Conservation (phyloP, 2,329 filamentous ascomycete species). For the Verticillium nonalfalfae region DNA sequence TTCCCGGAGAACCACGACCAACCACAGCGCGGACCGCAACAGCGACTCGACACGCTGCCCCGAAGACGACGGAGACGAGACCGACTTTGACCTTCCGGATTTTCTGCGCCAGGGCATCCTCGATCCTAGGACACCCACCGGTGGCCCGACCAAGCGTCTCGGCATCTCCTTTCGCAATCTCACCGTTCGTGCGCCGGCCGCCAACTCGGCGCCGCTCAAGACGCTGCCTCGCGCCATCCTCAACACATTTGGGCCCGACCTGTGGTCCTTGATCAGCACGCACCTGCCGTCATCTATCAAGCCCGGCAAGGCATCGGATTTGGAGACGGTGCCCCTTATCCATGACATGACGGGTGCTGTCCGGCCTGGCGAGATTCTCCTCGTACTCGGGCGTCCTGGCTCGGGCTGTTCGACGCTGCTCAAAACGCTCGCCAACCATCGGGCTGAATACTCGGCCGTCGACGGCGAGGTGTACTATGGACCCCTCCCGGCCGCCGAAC, state of each 20-base stretch:
- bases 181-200: slow-evolving; percentile 65
- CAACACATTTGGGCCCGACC: slow-evolving; percentile 74
- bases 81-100: slow-evolving; percentile 56
- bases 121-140: slow-evolving; percentile 60
- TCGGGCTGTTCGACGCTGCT: slow-evolving; percentile 72
- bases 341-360: slow-evolving; percentile 26
- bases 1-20: slow-evolving; percentile 5
- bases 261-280: slow-evolving; percentile 55
- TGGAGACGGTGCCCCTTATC: slow-evolving; percentile 18
- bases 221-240: slow-evolving; percentile 69
- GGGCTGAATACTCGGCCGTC: slow-evolving; percentile 58
- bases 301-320: slow-evolving; percentile 6
- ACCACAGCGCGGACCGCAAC: slow-evolving; percentile 3
- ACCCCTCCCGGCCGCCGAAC: slow-evolving; percentile 61
- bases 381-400: slow-evolving; percentile 61
- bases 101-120: slow-evolving; percentile 72
- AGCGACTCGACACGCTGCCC: slow-evolving; percentile 8
- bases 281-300: slow-evolving; percentile 24
- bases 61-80: slow-evolving; percentile 38
- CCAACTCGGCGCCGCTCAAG: slow-evolving; percentile 60
- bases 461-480: slow-evolving; percentile 67
- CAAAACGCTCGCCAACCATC: slow-evolving; percentile 67
- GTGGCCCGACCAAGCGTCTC: slow-evolving; percentile 66
- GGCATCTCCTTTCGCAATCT: slow-evolving; percentile 73
- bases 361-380: slow-evolving; percentile 29